A percentile compares a stretch with the other conserved stretches of the same genome.
These are phyloP conservation scores for Zizania latifolia DNA, from an alignment of 176 grass and related monocot genomes.

Conservation along the genomic window DNA sequence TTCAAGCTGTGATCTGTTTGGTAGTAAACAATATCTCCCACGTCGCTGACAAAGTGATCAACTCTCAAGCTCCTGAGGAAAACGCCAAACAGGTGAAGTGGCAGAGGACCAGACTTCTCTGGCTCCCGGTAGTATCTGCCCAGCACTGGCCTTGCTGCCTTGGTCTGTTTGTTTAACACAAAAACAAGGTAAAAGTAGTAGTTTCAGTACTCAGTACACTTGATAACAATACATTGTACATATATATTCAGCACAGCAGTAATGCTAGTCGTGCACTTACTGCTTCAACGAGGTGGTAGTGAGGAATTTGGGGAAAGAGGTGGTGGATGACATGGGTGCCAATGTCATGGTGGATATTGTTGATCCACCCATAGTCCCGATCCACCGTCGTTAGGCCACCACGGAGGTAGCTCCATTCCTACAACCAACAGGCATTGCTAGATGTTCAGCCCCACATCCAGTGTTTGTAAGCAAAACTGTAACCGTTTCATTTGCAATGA, in stretches of 20 bases:
- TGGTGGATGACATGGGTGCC: constrained; percentile 96
- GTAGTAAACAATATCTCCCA: constrained; percentile 76
- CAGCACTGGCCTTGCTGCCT: constrained; percentile 63
- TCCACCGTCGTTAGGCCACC: constrained; percentile 81
- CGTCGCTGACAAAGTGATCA: constrained; percentile 85
- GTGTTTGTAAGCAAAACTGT: background rate
- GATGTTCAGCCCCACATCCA: background rate
- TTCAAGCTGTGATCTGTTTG: constrained; percentile 51
- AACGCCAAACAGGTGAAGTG: constrained; percentile 48
- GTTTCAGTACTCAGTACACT: background rate
- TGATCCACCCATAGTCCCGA: constrained; percentile 93
- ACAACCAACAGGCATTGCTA: background rate
- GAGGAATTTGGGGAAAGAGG: constrained; percentile 92
- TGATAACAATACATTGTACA: background rate
- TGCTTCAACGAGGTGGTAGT: constrained; percentile 81
- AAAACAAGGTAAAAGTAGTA: background rate
- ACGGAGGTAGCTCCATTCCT: constrained; percentile 95
- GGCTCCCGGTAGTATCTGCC: constrained; percentile 75
- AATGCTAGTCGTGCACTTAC: constrained; percentile 40
- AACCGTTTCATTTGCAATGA: background rate
- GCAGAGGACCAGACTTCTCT: constrained; percentile 65
- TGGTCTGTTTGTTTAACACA: constrained; percentile 41
- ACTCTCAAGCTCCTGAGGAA: constrained; percentile 72
- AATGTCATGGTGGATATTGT: constrained; percentile 90
- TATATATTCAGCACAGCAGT: background rate